Evolutionary conservation across 2,329 filamentous ascomycete species (phyloP).

Genomic region (Hymenotorrendiella dingleyae): DNA sequence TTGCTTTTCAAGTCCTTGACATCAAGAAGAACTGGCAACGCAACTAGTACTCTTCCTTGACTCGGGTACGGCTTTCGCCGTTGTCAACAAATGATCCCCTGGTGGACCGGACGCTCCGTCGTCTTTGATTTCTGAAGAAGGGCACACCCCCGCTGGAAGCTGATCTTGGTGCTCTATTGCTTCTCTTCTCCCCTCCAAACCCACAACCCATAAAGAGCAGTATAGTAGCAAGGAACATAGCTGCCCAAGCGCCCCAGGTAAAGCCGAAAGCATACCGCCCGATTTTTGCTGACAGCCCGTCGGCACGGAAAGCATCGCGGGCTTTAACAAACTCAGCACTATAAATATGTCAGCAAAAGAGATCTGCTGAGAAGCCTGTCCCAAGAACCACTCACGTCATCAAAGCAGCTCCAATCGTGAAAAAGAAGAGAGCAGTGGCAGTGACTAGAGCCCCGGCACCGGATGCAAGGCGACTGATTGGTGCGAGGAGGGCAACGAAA

Average conservation of each 20-base stretch:
- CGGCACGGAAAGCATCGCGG: constrained; percentile 56
- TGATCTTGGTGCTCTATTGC: constrained; percentile 23
- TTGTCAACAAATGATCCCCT: constrained; percentile 45
- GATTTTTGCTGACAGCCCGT: constrained; percentile 51
- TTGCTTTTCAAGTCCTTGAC: too few relatives aligned
- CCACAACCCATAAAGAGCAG: constrained; percentile 59
- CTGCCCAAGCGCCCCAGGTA: constrained; percentile 66
- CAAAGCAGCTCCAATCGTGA: constrained; percentile 58
- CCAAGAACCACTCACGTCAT: constrained; percentile 59
- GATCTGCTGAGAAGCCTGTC: constrained; percentile 3
- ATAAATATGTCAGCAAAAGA: constrained; percentile 17
- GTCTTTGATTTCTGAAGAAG: constrained; percentile 41
- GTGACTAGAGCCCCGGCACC: constrained; percentile 57
- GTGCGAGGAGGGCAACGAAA: constrained; percentile 61
- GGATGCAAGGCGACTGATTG: constrained; percentile 64
- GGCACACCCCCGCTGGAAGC: constrained; percentile 32
- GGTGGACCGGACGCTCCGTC: constrained; percentile 42
- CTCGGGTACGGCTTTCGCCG: constrained; percentile 50
- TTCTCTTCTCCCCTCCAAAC: constrained; percentile 36
- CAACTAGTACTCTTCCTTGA: constrained; percentile 75
- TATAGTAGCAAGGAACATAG: constrained; percentile 58
- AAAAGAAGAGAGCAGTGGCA: constrained; percentile 60
- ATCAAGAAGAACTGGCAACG: too few relatives aligned
- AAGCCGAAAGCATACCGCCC: constrained; percentile 70
- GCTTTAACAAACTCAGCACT: constrained; percentile 62